phyloP scores from a whole-genome alignment of 2,329 filamentous ascomycete species.

The Aotearoamyces nothofagi region DNA sequence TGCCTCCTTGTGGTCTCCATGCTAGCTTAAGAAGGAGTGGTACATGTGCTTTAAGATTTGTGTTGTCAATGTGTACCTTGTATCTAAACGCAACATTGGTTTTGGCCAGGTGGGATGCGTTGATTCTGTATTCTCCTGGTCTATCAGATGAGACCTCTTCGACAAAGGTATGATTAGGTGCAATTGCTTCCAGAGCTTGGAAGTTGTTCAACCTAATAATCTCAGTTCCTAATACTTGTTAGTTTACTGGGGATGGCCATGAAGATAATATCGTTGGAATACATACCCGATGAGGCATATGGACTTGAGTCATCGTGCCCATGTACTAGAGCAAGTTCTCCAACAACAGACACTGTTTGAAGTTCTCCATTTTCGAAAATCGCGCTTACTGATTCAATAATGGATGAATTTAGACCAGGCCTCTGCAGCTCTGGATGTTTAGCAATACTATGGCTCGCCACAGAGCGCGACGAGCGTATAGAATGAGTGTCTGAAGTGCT shows the following conservation, averaged over 20 bases:
- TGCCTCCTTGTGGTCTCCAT: constrained; percentile 75
- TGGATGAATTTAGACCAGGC: constrained; percentile 71
- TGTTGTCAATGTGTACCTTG: constrained; percentile 58
- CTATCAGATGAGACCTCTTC: constrained; percentile 47
- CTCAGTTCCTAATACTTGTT: constrained; percentile 31
- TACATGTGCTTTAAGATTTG: constrained; percentile 34
- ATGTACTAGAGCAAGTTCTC: constrained; percentile 80
- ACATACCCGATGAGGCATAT: constrained; percentile 35
- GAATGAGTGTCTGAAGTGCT: constrained; percentile 75
- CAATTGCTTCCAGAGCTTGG: constrained; percentile 74
- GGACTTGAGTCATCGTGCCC: constrained; percentile 29
- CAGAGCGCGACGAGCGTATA: constrained; percentile 73
- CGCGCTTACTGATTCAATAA: constrained; percentile 84
- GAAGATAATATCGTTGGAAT: constrained; percentile 19
- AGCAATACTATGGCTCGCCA: constrained; percentile 51
- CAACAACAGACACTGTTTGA: constrained; percentile 59
- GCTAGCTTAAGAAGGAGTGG: constrained; percentile 44
- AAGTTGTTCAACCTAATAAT: constrained; percentile 81
- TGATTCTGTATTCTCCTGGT: constrained; percentile 67
- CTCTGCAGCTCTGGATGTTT: constrained; percentile 71
- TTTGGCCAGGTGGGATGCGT: constrained; percentile 54
- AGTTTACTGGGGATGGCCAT: constrained; percentile 11
- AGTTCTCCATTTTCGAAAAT: constrained; percentile 62
- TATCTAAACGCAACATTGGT: constrained; percentile 85
- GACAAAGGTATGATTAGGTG: constrained; percentile 85